phyloP scores from a whole-genome alignment of 1,284 basidiomycete species.

The Apiotrichum porosum region DNA sequence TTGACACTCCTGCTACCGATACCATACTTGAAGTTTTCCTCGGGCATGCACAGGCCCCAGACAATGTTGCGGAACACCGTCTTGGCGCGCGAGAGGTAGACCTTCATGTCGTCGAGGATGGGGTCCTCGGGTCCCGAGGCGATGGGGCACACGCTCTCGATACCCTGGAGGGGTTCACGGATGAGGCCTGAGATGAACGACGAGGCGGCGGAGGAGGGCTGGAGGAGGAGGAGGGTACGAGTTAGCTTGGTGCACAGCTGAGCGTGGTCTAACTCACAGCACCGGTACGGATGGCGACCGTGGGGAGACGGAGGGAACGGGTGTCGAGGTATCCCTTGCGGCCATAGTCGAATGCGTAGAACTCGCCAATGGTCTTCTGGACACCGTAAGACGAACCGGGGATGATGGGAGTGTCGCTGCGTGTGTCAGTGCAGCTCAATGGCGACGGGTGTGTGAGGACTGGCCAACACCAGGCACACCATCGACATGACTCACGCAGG shows the following conservation, averaged over 20 bases:
- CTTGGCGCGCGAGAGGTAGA: conserved; percentile 56
- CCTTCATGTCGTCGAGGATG: conserved; percentile 51
- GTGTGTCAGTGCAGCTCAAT: not conserved
- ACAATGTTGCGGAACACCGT: conserved; percentile 51
- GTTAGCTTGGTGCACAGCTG: conserved; percentile 19
- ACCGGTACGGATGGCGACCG: conserved; percentile 59
- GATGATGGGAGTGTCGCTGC: conserved; percentile 55
- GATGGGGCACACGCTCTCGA: conserved; percentile 56
- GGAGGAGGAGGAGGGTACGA: not conserved
- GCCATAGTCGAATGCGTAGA: conserved; percentile 61
- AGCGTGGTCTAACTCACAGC: conserved; percentile 24
- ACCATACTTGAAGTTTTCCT: conserved; percentile 30
- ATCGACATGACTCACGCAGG: conserved; percentile 34
- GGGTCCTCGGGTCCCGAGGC: conserved; percentile 37
- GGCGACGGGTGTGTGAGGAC: no score
- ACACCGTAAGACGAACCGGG: conserved; percentile 60
- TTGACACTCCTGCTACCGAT: conserved; percentile 42
- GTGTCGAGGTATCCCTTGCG: conserved; percentile 60
- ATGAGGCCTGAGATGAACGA: conserved; percentile 62
- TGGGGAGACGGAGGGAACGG: conserved; percentile 59
- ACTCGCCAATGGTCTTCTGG: conserved; percentile 58
- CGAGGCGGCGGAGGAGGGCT: conserved; percentile 58
- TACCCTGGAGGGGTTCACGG: conserved; percentile 60
- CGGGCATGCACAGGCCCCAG: conserved; percentile 44
- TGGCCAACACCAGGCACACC: not conserved